These are phyloP conservation scores for Thraustotheca clavata DNA, from an alignment of 352 stramenopile species.

Conservation along the genomic window DNA sequence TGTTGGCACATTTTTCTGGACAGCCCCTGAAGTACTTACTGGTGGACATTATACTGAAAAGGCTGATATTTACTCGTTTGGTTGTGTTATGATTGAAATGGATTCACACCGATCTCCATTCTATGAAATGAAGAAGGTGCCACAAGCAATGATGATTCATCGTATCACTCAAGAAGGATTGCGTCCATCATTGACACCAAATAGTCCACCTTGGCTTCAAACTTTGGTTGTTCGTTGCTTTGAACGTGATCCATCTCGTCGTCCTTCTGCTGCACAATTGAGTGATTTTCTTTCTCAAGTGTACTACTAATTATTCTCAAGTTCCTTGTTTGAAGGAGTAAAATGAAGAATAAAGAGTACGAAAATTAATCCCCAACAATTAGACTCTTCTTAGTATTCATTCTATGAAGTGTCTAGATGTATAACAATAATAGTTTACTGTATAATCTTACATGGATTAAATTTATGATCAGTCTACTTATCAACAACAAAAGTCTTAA, in stretches of 20 bases:
- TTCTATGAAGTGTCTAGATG: no score
- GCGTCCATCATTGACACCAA: constrained; percentile 46
- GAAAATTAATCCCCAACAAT: no score
- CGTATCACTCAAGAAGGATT: constrained; percentile 63
- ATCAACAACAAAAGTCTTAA: no score
- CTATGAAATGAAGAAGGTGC: constrained; percentile 52
- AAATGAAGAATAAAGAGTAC: no score
- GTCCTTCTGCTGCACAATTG: constrained; percentile 58
- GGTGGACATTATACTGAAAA: constrained; percentile 84
- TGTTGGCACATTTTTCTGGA: constrained; percentile 83
- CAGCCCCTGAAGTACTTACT: constrained; percentile 70
- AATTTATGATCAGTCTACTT: no score
- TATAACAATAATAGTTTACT: no score
- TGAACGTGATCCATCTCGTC: constrained; percentile 46
- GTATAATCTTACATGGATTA: no score
- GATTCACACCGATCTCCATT: constrained; percentile 72
- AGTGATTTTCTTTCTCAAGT: no score
- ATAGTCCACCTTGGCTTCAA: constrained; percentile 43
- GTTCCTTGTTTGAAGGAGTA: no score
- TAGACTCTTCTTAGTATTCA: no score
- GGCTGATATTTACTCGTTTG: constrained; percentile 81
- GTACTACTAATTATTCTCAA: no score
- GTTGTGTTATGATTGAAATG: constrained; percentile 69
- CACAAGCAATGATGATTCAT: constrained; percentile 70
- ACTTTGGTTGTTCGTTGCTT: constrained; percentile 59